A percentile compares a stretch with the other conserved stretches of the same genome.
Evolutionary conservation across 306 rosid genomes (phyloP).

Genomic region (Phaseolus lunatus): DNA sequence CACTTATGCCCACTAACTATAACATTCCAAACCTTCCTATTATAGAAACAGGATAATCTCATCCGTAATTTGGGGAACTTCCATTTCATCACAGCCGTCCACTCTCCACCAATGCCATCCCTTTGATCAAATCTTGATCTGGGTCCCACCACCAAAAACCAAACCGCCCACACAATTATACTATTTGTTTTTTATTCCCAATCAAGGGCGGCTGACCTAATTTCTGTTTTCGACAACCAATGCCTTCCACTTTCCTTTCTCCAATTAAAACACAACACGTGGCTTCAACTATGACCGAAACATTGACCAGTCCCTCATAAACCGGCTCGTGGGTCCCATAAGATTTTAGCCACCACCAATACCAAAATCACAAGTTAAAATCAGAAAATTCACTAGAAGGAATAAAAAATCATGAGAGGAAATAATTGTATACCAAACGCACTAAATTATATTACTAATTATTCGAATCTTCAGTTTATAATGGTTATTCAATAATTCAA

Average conservation of each 20-base stretch:
- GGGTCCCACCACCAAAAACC: slow-evolving; percentile 34
- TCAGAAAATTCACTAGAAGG: not conserved
- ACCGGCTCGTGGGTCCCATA: slow-evolving; percentile 53
- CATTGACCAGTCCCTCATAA: slow-evolving; percentile 36
- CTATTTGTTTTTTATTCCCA: not conserved
- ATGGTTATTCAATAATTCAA: not conserved
- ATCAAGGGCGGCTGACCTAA: slow-evolving; percentile 71
- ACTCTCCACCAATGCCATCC: not conserved
- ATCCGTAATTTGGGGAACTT: not conserved
- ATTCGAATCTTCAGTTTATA: not conserved
- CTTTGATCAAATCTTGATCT: not conserved
- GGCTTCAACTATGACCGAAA: not conserved
- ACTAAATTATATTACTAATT: not conserved
- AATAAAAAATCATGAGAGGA: not conserved
- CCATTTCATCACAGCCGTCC: not conserved
- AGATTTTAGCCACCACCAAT: slow-evolving; percentile 32
- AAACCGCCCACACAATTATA: slow-evolving; percentile 46
- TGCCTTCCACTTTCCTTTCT: slow-evolving; percentile 32
- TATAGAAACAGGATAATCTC: not conserved
- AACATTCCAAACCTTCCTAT: slow-evolving; percentile 41
- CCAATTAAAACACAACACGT: slow-evolving; percentile 41
- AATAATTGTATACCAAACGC: not conserved
- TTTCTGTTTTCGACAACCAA: slow-evolving; percentile 52
- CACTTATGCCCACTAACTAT: slow-evolving; percentile 20
- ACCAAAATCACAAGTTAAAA: not conserved